Conservation (phyloP, 2,329 filamentous ascomycete species). For the Chalaropsis ovoidea region DNA sequence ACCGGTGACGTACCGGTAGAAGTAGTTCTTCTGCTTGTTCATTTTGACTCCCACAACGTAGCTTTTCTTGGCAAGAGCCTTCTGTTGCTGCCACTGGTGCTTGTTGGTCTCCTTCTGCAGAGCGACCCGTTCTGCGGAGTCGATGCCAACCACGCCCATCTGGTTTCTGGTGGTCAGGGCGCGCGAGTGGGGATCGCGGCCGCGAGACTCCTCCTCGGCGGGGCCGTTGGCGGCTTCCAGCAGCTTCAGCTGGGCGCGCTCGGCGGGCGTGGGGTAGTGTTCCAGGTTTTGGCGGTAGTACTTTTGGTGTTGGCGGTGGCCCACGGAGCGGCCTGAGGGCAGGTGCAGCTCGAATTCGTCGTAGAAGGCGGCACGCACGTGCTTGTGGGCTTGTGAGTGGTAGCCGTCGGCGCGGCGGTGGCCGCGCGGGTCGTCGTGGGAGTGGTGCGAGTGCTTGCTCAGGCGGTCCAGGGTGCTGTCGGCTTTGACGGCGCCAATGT, state of each 20-base stretch:
- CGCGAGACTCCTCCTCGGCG: slow-evolving; percentile 26
- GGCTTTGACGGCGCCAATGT: slow-evolving; percentile 68
- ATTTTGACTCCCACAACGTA: slow-evolving; percentile 25
- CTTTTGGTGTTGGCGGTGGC: slow-evolving; percentile 74
- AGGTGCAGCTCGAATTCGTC: slow-evolving; percentile 92
- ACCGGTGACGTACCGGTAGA: slow-evolving; percentile 41
- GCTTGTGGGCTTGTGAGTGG: slow-evolving; percentile 73
- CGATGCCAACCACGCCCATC: slow-evolving; percentile 19
- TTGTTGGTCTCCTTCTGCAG: slow-evolving; percentile 20
- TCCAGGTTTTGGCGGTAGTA: slow-evolving; percentile 92
- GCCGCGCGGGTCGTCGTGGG: slow-evolving; percentile 56
- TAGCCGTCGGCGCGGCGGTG: slow-evolving; percentile 68
- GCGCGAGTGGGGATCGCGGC: slow-evolving; percentile 19
- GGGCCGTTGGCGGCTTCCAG: slow-evolving; percentile 39
- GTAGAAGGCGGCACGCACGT: slow-evolving; percentile 67
- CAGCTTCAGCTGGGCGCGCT: slow-evolving; percentile 58
- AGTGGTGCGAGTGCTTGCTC: slow-evolving; percentile 64
- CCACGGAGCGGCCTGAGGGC: slow-evolving; percentile 77
- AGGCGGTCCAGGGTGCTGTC: slow-evolving; percentile 60
- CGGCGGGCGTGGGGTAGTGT: slow-evolving; percentile 68
- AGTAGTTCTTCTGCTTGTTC: slow-evolving; percentile 52
- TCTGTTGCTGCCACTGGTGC: slow-evolving; percentile 20
- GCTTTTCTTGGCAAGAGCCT: slow-evolving; percentile 25
- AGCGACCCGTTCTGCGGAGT: slow-evolving; percentile 11
- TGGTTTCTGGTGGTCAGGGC: slow-evolving; percentile 19